Evolutionary conservation across 139 green algal species (phyloP).

Genomic region (Trebouxia sp.): DNA sequence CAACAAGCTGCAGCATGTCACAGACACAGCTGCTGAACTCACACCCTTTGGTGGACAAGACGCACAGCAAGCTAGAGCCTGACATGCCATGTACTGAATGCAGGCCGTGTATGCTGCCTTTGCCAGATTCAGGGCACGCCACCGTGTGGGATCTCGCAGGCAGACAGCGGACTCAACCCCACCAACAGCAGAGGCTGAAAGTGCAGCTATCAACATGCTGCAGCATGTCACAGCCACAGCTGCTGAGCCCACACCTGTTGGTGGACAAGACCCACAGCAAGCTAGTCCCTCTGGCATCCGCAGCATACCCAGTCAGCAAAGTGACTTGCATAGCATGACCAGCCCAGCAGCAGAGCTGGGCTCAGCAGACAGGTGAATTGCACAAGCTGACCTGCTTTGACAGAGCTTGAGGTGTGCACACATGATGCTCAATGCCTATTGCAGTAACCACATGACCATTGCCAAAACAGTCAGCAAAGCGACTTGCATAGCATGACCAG

Average conservation of each 20-base stretch:
- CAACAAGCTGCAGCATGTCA: too few relatives aligned
- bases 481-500: neutral
- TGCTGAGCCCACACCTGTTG: neutral
- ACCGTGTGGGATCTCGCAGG: constrained; percentile 17
- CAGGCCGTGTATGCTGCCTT: constrained; percentile 47
- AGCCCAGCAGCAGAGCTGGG: neutral
- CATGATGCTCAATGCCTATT: too few relatives aligned
- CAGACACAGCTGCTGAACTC: too few relatives aligned
- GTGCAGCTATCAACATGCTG: neutral
- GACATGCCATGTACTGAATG: neutral
- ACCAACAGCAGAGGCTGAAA: neutral
- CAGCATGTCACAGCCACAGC: constrained; percentile 16
- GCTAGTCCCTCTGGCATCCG: neutral
- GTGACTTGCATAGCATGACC: neutral
- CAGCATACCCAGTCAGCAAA: neutral
- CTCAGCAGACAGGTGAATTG: neutral
- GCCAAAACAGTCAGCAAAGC: constrained; percentile 2
- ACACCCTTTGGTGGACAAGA: too few relatives aligned
- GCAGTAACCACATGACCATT: too few relatives aligned
- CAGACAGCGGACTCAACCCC: neutral
- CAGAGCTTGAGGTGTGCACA: too few relatives aligned
- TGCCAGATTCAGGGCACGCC: constrained; percentile 36
- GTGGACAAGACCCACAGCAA: neutral
- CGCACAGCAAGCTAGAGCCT: too few relatives aligned
- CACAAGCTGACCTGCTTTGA: too few relatives aligned